Conservation (phyloP, 257 asterid genomes). For the Primulina tabacum region DNA sequence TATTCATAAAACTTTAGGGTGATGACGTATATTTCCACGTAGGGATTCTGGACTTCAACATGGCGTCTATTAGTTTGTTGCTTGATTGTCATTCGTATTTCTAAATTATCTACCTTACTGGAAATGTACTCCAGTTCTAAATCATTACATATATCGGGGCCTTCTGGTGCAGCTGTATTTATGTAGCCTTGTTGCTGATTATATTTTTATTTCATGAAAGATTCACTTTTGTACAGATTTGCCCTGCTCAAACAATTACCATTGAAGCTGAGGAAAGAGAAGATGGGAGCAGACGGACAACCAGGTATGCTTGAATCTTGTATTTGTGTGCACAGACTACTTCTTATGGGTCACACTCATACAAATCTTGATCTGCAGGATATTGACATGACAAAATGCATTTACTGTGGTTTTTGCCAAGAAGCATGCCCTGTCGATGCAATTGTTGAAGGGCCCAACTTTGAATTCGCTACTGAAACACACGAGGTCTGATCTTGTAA, state of each 20-base stretch:
- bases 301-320: conserved; percentile 45
- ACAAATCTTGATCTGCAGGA: conserved; percentile 37
- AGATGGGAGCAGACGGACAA: conserved; percentile 95
- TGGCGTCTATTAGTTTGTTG: background rate
- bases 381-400: conserved; percentile 94
- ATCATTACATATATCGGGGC: background rate
- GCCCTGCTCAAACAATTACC: conserved; percentile 96
- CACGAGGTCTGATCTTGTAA: conserved; percentile 23
- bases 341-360: background rate
- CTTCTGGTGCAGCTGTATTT: conserved; percentile 2
- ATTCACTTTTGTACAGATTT: conserved; percentile 44
- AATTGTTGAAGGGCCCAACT: conserved; percentile 96
- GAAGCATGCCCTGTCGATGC: conserved; percentile 99
- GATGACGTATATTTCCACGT: background rate
- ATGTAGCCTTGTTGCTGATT: background rate
- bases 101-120: background rate
- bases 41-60: background rate
- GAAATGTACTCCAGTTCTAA: background rate
- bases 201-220: conserved; percentile 10
- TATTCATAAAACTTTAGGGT: background rate
- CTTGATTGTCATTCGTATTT: background rate
- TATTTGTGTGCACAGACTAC: background rate
- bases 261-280: conserved; percentile 96
- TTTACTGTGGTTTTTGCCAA: conserved; percentile 96
- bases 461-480: conserved; percentile 67